Conservation (phyloP, 352 stramenopile species). For the Pythium insidiosum region DNA sequence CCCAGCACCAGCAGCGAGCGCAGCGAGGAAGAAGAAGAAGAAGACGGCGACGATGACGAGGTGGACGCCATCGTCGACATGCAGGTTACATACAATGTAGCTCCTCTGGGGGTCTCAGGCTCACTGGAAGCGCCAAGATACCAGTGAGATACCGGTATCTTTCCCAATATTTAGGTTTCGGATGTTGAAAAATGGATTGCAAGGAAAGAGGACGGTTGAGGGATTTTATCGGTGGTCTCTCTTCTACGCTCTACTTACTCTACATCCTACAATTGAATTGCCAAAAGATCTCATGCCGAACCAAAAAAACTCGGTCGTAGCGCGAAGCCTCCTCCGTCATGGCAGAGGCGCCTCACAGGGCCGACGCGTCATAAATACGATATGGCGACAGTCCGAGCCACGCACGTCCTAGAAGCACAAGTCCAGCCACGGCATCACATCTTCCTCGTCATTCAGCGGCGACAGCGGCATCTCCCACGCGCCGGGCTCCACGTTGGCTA, state of each 20-base stretch:
- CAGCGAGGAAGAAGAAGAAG: too few species aligned
- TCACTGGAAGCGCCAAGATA: too few species aligned
- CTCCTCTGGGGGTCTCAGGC: too few species aligned
- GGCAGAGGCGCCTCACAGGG: neutral
- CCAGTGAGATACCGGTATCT: too few species aligned
- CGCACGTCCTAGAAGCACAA: conserved; percentile 57
- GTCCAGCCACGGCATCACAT: conserved; percentile 81
- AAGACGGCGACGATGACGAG: too few species aligned
- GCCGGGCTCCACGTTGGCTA: conserved; percentile 66
- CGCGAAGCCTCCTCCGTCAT: neutral
- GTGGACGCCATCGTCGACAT: too few species aligned
- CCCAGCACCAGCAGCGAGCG: conserved; percentile 48
- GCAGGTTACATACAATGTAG: too few species aligned
- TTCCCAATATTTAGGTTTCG: too few species aligned
- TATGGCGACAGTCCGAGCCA: neutral
- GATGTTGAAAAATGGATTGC: too few species aligned
- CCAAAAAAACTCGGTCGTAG: conserved; percentile 5
- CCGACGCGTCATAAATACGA: conserved; percentile 5
- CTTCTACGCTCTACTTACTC: conserved; percentile 12
- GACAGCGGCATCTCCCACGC: conserved; percentile 77
- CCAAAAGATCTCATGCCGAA: too few species aligned
- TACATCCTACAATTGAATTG: neutral
- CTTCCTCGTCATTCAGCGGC: conserved; percentile 73
- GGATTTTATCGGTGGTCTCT: too few species aligned
- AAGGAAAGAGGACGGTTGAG: too few species aligned